Evolutionary conservation across 768 basidiomycete genomes (phyloP).

Genomic region (Saitozyma sp.): DNA sequence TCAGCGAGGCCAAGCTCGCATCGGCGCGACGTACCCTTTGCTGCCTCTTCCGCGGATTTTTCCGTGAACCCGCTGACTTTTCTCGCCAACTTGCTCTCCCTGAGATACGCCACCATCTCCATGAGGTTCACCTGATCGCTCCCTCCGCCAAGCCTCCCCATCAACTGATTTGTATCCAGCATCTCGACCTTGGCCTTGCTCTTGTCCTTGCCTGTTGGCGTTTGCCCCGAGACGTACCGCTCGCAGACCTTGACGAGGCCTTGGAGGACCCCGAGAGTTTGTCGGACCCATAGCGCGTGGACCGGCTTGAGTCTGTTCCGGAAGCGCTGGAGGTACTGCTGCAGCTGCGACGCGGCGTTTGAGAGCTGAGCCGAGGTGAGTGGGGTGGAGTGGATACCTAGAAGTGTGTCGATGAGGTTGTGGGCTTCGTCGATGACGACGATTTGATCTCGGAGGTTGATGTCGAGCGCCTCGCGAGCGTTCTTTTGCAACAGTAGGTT

Average conservation of each 20-base stretch:
- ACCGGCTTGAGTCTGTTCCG: constrained; percentile 68
- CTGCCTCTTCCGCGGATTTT: constrained; percentile 58
- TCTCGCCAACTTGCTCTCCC: constrained; percentile 72
- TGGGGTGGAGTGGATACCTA: constrained; percentile 76
- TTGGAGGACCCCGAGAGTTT: constrained; percentile 71
- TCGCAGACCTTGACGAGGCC: constrained; percentile 63
- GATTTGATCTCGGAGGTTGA: constrained; percentile 78
- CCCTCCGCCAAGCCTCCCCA: constrained; percentile 68
- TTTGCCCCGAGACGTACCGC: constrained; percentile 13
- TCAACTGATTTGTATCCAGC: constrained; percentile 67
- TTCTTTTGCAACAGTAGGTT: constrained; percentile 81
- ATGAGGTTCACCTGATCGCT: constrained; percentile 73
- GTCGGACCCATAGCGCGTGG: constrained; percentile 77
- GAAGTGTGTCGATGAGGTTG: constrained; percentile 84
- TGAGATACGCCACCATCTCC: constrained; percentile 77
- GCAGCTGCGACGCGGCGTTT: constrained; percentile 71
- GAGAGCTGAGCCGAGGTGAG: constrained; percentile 63
- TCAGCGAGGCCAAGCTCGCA: too few relatives aligned
- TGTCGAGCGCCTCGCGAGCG: constrained; percentile 82
- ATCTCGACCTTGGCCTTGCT: constrained; percentile 59
- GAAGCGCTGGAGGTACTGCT: constrained; percentile 74
- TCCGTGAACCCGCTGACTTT: constrained; percentile 74
- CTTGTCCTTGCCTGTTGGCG: constrained; percentile 22
- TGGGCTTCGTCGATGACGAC: constrained; percentile 96
- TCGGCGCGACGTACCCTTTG: constrained; percentile 1